These are phyloP conservation scores for Clitopilus passeckerianus DNA, from an alignment of 768 basidiomycete species.

Conservation along the genomic window DNA sequence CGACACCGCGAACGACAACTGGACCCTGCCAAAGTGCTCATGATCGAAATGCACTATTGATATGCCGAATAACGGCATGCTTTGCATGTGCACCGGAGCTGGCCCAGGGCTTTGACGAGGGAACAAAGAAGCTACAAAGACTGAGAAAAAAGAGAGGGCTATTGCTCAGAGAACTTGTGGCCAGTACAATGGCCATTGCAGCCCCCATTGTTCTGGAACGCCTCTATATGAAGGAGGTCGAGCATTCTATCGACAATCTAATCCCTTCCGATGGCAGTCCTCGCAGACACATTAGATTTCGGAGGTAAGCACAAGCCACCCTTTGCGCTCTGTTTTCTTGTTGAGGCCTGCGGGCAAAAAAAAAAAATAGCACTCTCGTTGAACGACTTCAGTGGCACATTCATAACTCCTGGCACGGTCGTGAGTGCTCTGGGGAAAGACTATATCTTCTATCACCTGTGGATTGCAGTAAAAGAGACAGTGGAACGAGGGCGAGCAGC, in stretches of 20 bases:
- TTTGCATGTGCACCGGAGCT: not conserved
- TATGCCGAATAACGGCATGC: not conserved
- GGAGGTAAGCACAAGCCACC: not conserved
- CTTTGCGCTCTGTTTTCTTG: not conserved
- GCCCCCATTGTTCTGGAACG: not conserved
- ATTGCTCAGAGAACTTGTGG: not conserved
- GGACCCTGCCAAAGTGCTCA: not conserved
- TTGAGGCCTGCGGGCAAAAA: too few species aligned
- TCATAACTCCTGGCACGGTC: not conserved
- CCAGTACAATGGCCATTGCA: not conserved
- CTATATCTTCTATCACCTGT: constrained; percentile 22
- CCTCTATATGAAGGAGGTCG: too few species aligned
- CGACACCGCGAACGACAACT: not conserved
- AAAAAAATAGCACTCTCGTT: too few species aligned
- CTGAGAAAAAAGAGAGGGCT: not conserved
- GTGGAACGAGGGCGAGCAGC: constrained; percentile 9
- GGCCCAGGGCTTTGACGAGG: not conserved
- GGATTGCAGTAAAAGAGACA: constrained; percentile 24
- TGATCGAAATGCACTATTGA: not conserved
- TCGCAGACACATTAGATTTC: not conserved
- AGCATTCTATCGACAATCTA: too few species aligned
- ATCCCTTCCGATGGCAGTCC: too few species aligned
- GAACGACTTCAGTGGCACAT: too few species aligned
- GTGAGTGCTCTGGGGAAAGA: not conserved
- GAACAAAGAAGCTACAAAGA: not conserved